These are phyloP conservation scores for Diplodia corticola DNA, from an alignment of 2,329 filamentous ascomycete species.

Conservation along the genomic window DNA sequence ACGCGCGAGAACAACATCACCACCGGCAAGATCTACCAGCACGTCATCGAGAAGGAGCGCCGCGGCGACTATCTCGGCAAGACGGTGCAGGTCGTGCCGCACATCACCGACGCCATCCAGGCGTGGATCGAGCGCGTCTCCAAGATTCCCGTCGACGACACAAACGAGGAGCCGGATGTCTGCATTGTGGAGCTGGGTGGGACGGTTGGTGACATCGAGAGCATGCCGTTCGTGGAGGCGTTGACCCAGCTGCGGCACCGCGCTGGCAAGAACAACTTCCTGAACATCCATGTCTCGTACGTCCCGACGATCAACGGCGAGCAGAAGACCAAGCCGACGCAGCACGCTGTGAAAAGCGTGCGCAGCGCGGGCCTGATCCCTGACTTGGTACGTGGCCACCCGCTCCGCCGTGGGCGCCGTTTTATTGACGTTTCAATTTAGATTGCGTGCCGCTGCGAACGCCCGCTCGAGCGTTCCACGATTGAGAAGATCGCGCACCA, in stretches of 20 bases:
- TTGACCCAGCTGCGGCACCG: slow-evolving; percentile 74
- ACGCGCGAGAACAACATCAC: slow-evolving; percentile 93
- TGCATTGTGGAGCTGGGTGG: slow-evolving; percentile 79
- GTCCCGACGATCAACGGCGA: slow-evolving; percentile 75
- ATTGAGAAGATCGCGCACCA: slow-evolving; percentile 85
- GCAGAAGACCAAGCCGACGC: slow-evolving; percentile 97
- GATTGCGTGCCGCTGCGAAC: slow-evolving; percentile 92
- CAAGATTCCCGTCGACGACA: slow-evolving; percentile 81
- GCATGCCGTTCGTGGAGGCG: slow-evolving; percentile 83
- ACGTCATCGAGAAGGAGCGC: slow-evolving; percentile 76
- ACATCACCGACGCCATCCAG: slow-evolving; percentile 88
- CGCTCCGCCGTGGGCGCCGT: slow-evolving; percentile 8
- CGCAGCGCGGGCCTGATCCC: slow-evolving; percentile 71
- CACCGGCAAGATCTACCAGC: slow-evolving; percentile 91
- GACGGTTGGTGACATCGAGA: slow-evolving; percentile 80
- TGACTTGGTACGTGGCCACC: slow-evolving; percentile 54
- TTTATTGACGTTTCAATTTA: slow-evolving; percentile 35
- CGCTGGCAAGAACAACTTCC: slow-evolving; percentile 75
- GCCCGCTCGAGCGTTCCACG: slow-evolving; percentile 69
- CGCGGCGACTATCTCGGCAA: slow-evolving; percentile 80
- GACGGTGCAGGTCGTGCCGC: slow-evolving; percentile 88
- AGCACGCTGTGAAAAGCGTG: slow-evolving; percentile 81
- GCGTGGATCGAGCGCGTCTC: slow-evolving; percentile 90
- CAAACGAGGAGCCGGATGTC: slow-evolving; percentile 79
- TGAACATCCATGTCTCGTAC: slow-evolving; percentile 86